Evolutionary conservation across 2,329 filamentous ascomycete genomes (phyloP), one percentile per base, ranked within the genome.

Genomic region (Pseudogymnoascus sp.): DNA sequence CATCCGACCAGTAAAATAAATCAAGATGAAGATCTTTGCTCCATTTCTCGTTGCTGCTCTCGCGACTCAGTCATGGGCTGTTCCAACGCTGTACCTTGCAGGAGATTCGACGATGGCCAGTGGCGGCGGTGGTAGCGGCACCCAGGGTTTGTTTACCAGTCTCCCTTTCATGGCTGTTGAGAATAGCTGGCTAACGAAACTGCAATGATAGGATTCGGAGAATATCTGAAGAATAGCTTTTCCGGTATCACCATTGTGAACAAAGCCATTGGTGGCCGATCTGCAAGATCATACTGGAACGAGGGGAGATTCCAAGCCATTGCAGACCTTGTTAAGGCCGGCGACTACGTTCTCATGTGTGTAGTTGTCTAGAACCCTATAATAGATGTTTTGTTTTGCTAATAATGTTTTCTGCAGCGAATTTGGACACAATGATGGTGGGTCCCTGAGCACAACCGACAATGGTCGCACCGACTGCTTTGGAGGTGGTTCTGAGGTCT

Each of bases 341-440:
- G 83, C 40, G 87, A 89, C 72, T 86, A 83, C 72, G 85, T 88
- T 1, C 78, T 89, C 63, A 87, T 89, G 46, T 56, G n/a, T 12
- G 46, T 34, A 31, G 14, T 31, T 12, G 5, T 16, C 40, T 7
- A 56, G 25, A 31, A 3, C 25, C 12, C 25, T 31, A 34, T 56
- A n/a, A 8, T 3, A 56, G n/a, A 34, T 16, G 25, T 12, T 49
- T 89, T 16, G 18, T 34, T 56, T 89, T 68, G 86, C 86, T 0
- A 86, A 89, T 76, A 88, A 88, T 68, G 2, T 8, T 2, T 11
- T 34, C 25, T 16, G 5, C 9, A 56, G 46, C 60, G 86, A 89
- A 69, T 88, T 89, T 68, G 86, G 87, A 0, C 86, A 89, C 76
- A 89, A 89, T 68, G 87, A 89, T 67, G 86, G 85, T 21, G 84